phyloP scores from a whole-genome alignment of 2,329 filamentous ascomycete species.

The Mycogone perniciosa region DNA sequence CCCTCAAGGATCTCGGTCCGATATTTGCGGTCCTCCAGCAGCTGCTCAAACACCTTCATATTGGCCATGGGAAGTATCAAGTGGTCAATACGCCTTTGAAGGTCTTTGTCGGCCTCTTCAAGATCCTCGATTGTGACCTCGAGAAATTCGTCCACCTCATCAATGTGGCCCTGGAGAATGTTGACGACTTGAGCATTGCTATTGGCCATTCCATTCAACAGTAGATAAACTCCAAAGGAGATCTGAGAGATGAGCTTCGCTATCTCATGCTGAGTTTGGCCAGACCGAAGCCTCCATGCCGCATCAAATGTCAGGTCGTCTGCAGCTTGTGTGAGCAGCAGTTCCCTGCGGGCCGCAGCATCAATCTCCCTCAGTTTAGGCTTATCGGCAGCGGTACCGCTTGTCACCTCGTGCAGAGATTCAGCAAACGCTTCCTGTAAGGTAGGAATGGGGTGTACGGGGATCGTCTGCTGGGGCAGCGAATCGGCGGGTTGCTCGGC shows the following conservation, averaged over 20 bases:
- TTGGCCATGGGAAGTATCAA: constrained; percentile 80
- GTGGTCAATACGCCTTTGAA: constrained; percentile 72
- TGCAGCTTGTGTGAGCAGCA: constrained; percentile 60
- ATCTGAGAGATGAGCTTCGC: constrained; percentile 90
- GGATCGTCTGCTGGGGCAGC: constrained; percentile 20
- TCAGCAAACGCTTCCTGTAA: constrained; percentile 82
- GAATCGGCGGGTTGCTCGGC: constrained; percentile 15
- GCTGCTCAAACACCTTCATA: constrained; percentile 73
- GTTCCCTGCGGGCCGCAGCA: constrained; percentile 57
- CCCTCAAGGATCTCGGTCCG: constrained; percentile 75
- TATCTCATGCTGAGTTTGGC: constrained; percentile 77
- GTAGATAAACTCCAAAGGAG: constrained; percentile 83
- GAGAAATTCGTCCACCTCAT: constrained; percentile 87
- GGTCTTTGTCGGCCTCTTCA: constrained; percentile 68
- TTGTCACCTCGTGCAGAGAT: constrained; percentile 66
- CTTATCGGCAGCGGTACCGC: constrained; percentile 38
- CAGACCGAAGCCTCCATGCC: constrained; percentile 68
- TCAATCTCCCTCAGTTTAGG: constrained; percentile 48
- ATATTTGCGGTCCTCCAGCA: constrained; percentile 80
- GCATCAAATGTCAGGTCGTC: constrained; percentile 66
- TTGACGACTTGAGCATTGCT: constrained; percentile 81
- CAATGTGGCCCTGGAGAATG: constrained; percentile 86
- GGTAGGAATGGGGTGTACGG: constrained; percentile 60
- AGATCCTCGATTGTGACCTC: constrained; percentile 83
- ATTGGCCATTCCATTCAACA: constrained; percentile 80